Conservation (phyloP, 768 basidiomycete species). For the Boletales sp. region DNA sequence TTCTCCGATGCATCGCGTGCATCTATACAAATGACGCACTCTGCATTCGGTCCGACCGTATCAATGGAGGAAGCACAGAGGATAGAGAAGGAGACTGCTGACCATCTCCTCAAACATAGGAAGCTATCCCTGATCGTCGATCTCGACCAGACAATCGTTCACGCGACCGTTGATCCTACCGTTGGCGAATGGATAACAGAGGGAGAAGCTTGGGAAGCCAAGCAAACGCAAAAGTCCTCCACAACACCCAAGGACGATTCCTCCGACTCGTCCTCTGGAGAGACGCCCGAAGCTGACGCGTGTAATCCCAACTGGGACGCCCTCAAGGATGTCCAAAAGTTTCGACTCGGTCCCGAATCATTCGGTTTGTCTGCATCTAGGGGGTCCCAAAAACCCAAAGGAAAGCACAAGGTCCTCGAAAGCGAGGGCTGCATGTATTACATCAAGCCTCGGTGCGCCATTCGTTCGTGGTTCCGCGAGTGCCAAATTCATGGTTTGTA, state of each 20-base stretch:
- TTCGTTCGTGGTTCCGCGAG: neutral
- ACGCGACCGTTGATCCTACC: constrained; percentile 97
- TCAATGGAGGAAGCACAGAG: constrained; percentile 89
- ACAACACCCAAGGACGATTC: constrained; percentile 28
- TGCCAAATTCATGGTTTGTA: neutral
- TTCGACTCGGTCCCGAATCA: constrained; percentile 79
- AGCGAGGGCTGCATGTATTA: constrained; percentile 92
- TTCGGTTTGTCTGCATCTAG: constrained; percentile 48
- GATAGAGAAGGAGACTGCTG: constrained; percentile 79
- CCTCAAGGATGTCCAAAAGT: constrained; percentile 85
- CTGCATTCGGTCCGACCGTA: constrained; percentile 85
- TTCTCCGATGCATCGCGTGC: constrained; percentile 85
- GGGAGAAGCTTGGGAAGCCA: constrained; percentile 75
- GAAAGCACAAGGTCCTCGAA: constrained; percentile 63
- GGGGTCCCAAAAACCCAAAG: constrained; percentile 41
- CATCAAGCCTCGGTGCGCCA: constrained; percentile 87
- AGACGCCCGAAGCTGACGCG: constrained; percentile 46
- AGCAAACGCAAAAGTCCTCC: constrained; percentile 43
- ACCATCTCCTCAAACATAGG: constrained; percentile 67
- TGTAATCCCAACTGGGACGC: constrained; percentile 94
- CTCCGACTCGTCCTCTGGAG: constrained; percentile 38
- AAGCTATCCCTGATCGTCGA: constrained; percentile 96
- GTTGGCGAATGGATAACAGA: constrained; percentile 96
- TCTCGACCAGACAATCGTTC: constrained; percentile 97
- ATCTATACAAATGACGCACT: constrained; percentile 92